A percentile compares a stretch with the other conserved stretches of the same genome.
phyloP scores from a whole-genome alignment of 2,329 filamentous ascomycete species.

The Colletotrichum neosansevieriae region DNA sequence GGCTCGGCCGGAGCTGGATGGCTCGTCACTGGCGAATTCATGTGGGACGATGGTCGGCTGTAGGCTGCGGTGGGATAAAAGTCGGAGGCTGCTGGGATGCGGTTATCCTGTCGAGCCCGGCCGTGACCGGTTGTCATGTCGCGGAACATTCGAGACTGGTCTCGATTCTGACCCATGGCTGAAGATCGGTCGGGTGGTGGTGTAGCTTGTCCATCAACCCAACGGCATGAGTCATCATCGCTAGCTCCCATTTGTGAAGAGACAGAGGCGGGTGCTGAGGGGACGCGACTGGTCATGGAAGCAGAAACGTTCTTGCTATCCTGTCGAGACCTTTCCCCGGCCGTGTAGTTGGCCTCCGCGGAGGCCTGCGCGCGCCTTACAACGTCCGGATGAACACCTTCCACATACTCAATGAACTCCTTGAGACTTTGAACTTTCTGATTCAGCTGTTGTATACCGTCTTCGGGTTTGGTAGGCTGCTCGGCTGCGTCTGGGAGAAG shows the following conservation, averaged over 20 bases:
- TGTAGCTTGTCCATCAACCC: slow-evolving; percentile 34
- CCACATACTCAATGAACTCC: slow-evolving; percentile 37
- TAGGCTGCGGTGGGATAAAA: slow-evolving; percentile 33
- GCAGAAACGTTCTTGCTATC: slow-evolving; percentile 1
- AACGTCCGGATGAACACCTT: slow-evolving; percentile 35
- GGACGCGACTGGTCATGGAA: background rate
- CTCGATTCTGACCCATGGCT: slow-evolving; percentile 35
- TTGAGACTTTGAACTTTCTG: slow-evolving; percentile 34
- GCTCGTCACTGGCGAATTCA: slow-evolving; percentile 29
- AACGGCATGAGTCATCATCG: slow-evolving; percentile 37
- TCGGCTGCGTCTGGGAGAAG: slow-evolving; percentile 3
- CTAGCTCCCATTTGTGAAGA: slow-evolving; percentile 26
- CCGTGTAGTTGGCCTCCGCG: background rate
- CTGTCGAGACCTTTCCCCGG: slow-evolving; percentile 4
- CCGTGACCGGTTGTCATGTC: slow-evolving; percentile 20
- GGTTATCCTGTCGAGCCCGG: slow-evolving; percentile 24
- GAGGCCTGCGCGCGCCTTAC: slow-evolving; percentile 27
- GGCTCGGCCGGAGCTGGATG: slow-evolving; percentile 27
- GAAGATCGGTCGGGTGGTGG: slow-evolving; percentile 32
- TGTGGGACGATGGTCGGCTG: slow-evolving; percentile 31
- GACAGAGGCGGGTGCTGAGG: slow-evolving; percentile 32
- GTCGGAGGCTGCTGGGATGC: slow-evolving; percentile 7
- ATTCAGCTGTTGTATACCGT: slow-evolving; percentile 9
- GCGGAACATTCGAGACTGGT: slow-evolving; percentile 35
- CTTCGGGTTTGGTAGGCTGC: background rate